Conservation (phyloP, 106 monocot species). For the Iris macrosiphon region DNA sequence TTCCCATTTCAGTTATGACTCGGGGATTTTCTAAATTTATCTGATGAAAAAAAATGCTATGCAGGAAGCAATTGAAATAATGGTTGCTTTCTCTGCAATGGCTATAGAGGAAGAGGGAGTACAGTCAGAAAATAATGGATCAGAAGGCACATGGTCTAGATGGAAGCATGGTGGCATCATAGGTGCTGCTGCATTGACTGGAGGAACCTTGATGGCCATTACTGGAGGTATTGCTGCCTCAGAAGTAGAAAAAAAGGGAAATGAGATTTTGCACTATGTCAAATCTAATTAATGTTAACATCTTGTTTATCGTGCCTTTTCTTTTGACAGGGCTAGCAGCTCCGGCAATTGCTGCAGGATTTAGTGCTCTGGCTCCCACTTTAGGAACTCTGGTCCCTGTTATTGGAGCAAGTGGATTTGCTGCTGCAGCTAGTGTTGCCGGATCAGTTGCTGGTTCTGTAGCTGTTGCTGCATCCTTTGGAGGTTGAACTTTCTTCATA, state of each 20-base stretch:
- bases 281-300: not conserved
- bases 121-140: constrained; percentile 28
- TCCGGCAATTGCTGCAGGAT: constrained; percentile 95
- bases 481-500: constrained; percentile 55
- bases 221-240: constrained; percentile 49
- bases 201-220: constrained; percentile 81
- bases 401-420: constrained; percentile 89
- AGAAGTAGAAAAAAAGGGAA: not conserved
- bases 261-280: not conserved
- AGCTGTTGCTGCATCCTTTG: constrained; percentile 94
- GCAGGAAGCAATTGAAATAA: constrained; percentile 89
- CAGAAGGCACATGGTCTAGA: constrained; percentile 48
- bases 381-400: constrained; percentile 75
- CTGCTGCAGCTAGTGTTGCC: constrained; percentile 80
- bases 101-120: constrained; percentile 49
- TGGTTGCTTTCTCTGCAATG: constrained; percentile 89
- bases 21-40: too few relatives aligned
- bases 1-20: too few relatives aligned
- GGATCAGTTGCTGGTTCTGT: constrained; percentile 87
- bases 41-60: too few relatives aligned
- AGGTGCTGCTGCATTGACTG: constrained; percentile 92
- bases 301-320: not conserved
- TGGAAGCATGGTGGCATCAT: constrained; percentile 88
- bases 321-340: constrained; percentile 68
- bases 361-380: constrained; percentile 81